Base-by-base conservation (phyloP, 345 rosid genomes). In the Eucalyptus tenuipes region DNA sequence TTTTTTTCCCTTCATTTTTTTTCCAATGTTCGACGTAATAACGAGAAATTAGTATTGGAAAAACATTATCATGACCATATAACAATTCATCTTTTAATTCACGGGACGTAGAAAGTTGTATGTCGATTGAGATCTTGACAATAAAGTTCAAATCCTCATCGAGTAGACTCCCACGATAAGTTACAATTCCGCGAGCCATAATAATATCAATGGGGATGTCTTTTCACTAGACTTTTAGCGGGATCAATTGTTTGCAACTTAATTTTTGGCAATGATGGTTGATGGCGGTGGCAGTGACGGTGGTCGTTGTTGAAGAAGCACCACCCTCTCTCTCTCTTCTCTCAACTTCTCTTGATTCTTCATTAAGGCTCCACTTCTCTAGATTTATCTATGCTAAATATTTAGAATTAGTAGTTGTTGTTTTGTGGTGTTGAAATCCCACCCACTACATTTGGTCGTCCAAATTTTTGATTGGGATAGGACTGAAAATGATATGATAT, bases 241-340 rank as follows among this genome's bases (percentile, higher is more conserved):
- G 0, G 75, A n/a, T 2, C 20, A 14, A 64, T 7, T 66, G 10
- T n/a, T 66, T 66, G 18, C 75, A 59, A 25, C 66, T 59, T 59
- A 5, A 27, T 59, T 59, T 59, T 27, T 59, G 5, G 66, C 1
- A 59, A 59, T 27, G 31, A 59, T 59, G n/a, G 66, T 59, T 27
- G 66, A 27, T 11, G 66, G 66, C 4, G 0, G 16, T 11, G 29
- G 31, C 1, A 3, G 2, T 27, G 66, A 12, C 1, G 61, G 3
- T 55, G 4, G 24, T 18, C 57, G 3, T 52, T 55, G 57, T 18
- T 52, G 57, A 52, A 52, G 25, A 52, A 7, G 57, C 57, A 52
- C 57, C 57, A 24, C 55, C 5, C 10, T 18, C n/a, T n/a, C n/a
- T n/a, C n/a, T 52, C 10, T 52, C 10, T 52, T 52, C 57, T 52